phyloP scores from a whole-genome alignment of 345 rosid species.

The Mallotus nudiflorus region DNA sequence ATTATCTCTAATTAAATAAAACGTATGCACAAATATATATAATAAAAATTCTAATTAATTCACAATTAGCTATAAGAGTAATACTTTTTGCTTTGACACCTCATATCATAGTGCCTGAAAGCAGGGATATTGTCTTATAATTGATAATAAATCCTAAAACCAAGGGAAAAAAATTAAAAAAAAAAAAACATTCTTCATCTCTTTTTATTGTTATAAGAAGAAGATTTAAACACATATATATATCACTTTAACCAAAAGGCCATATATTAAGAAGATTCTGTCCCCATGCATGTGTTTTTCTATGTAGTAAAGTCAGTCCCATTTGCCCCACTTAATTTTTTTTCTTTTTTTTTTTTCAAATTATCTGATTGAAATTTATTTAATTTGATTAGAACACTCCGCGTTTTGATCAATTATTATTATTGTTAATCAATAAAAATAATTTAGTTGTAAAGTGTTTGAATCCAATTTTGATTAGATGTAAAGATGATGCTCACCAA shows the following conservation, averaged over 20 bases:
- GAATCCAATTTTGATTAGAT: constrained; percentile 3
- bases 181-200: background rate
- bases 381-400: constrained; percentile 3
- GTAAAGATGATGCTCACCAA: background rate
- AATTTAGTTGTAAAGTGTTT: constrained; percentile 8
- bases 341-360: background rate
- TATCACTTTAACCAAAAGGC: too few species aligned
- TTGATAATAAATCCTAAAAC: too few species aligned
- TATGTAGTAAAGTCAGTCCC: background rate
- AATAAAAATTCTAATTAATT: too few species aligned
- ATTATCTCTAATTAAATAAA: too few species aligned
- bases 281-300: constrained; percentile 8
- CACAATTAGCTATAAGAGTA: too few species aligned
- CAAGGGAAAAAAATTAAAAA: background rate
- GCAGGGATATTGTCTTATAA: too few species aligned
- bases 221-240: background rate
- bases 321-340: background rate
- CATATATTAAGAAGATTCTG: constrained; percentile 5
- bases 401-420: constrained; percentile 3
- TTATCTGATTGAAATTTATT: constrained; percentile 2
- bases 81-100: too few species aligned
- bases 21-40: too few species aligned
- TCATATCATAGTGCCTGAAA: too few species aligned
- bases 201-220: background rate
- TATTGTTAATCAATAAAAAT: background rate